A percentile compares a stretch with the other conserved stretches of the same genome.
Conservation (phyloP, 768 basidiomycete species). For the Xerocomellus intermedius region DNA sequence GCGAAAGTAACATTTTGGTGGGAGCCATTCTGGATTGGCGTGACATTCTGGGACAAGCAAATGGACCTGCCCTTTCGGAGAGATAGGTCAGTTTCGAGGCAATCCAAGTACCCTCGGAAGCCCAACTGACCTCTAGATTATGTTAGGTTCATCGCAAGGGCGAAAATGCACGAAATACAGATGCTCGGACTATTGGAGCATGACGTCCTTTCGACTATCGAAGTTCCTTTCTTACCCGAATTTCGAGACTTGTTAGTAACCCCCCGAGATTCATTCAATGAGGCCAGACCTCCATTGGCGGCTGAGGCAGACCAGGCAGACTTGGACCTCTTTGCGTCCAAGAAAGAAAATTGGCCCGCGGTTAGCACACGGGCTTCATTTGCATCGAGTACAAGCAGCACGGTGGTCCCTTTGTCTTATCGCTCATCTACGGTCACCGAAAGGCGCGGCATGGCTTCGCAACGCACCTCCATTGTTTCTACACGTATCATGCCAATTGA, state of each 20-base stretch:
- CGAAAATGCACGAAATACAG: constrained; percentile 97
- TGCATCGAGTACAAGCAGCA: constrained; percentile 40
- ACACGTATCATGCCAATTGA: constrained; percentile 62
- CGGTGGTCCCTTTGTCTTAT: constrained; percentile 35
- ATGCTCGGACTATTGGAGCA: constrained; percentile 92
- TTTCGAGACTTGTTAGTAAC: constrained; percentile 32
- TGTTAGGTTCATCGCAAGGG: constrained; percentile 82
- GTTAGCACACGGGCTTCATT: constrained; percentile 38
- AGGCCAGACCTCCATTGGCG: constrained; percentile 41
- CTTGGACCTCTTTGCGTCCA: constrained; percentile 60
- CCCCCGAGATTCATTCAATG: constrained; percentile 32
- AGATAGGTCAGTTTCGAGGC: constrained; percentile 54
- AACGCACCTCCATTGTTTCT: constrained; percentile 50
- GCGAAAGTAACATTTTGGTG: constrained; percentile 74
- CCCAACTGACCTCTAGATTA: background rate
- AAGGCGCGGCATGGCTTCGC: constrained; percentile 40
- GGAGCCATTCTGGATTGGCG: constrained; percentile 85
- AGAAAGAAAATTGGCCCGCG: constrained; percentile 35
- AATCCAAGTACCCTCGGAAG: background rate
- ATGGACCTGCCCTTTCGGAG: constrained; percentile 79
- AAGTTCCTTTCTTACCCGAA: constrained; percentile 74
- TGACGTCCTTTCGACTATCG: constrained; percentile 86
- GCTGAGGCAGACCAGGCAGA: constrained; percentile 74
- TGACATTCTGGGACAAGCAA: constrained; percentile 85
- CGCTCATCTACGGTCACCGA: constrained; percentile 35